Conservation (phyloP, 2,329 filamentous ascomycete species). For the Scedosporium aurantiacum region DNA sequence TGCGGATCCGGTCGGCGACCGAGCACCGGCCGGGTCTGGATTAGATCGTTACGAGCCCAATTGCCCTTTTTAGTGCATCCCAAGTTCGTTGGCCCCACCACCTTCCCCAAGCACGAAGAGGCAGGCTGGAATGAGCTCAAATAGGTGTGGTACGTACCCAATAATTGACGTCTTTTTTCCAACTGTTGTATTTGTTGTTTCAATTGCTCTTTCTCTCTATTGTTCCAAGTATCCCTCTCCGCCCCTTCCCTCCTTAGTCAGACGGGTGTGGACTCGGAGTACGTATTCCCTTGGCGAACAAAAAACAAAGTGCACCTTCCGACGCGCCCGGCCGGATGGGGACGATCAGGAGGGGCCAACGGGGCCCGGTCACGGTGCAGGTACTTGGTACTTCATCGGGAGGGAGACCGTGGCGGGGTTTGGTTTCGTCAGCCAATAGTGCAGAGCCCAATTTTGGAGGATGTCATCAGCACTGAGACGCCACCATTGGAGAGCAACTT, state of each 20-base stretch:
- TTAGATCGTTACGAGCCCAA: not conserved
- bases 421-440: not conserved
- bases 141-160: no score
- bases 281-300: not conserved
- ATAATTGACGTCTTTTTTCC: no score
- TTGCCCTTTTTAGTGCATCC: no score
- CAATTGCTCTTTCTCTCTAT: no score
- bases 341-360: not conserved
- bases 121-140: no score
- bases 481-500: not conserved
- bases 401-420: not conserved
- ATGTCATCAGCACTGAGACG: not conserved
- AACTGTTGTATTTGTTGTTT: no score
- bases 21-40: not conserved
- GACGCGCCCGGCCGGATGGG: not conserved
- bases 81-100: no score
- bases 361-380: not conserved
- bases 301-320: not conserved
- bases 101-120: no score
- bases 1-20: conserved; percentile 6
- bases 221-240: no score
- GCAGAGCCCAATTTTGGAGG: not conserved
- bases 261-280: not conserved
- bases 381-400: not conserved
- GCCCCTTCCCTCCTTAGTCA: not conserved